Conservation (phyloP, 1,139 yeast genomes). For the Sugiyamaella sp. region DNA sequence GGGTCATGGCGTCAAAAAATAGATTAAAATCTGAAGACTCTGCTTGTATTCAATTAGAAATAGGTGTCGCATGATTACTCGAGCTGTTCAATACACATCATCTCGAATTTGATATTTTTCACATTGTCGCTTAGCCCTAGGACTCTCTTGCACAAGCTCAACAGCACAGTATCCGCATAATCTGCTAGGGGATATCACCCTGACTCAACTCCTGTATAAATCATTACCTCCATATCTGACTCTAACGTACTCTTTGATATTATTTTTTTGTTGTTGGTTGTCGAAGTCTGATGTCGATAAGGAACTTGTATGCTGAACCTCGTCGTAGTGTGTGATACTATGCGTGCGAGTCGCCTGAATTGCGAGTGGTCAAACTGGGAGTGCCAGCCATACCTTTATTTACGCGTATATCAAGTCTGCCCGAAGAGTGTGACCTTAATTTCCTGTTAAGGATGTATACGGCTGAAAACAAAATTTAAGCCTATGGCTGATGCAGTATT, state of each 20-base stretch:
- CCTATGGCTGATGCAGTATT: background rate
- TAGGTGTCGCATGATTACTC: too few relatives aligned
- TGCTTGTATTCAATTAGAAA: too few relatives aligned
- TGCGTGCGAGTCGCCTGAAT: conserved; percentile 11
- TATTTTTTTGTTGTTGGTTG: conserved; percentile 16
- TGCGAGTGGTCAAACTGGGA: too few relatives aligned
- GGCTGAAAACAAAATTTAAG: background rate
- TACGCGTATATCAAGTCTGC: too few relatives aligned
- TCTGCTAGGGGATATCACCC: background rate
- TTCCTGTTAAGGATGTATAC: background rate
- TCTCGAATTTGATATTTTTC: too few relatives aligned
- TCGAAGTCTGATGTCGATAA: conserved; percentile 20
- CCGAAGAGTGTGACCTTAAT: background rate
- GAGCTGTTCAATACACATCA: too few relatives aligned
- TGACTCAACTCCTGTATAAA: background rate
- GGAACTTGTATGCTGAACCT: conserved; percentile 14
- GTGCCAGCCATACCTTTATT: too few relatives aligned
- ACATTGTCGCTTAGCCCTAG: too few relatives aligned
- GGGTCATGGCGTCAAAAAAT: too few relatives aligned
- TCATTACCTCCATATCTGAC: background rate
- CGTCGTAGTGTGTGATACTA: conserved; percentile 9
- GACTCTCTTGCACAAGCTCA: too few relatives aligned
- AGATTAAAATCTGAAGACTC: too few relatives aligned
- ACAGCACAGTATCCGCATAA: background rate
- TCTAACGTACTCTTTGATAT: conserved; percentile 17